These are phyloP conservation scores for Dictyostelium gargantuum DNA, from an alignment of 208 protist species.

Conservation along the genomic window DNA sequence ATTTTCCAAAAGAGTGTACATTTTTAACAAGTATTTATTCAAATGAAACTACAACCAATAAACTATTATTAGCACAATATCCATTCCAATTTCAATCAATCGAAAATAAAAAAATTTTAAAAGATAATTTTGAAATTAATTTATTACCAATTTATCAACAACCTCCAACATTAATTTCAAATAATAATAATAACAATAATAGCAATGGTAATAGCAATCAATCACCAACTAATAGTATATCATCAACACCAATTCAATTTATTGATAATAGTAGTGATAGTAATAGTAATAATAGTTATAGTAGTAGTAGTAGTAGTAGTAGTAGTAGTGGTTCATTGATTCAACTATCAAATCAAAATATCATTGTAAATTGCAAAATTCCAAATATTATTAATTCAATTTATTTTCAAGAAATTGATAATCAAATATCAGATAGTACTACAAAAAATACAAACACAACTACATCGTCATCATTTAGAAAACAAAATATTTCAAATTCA, in stretches of 20 bases:
- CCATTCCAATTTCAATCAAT: neutral
- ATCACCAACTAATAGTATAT: neutral
- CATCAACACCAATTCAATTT: neutral
- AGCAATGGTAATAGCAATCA: neutral
- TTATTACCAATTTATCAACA: neutral
- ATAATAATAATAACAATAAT: neutral
- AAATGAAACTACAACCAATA: neutral
- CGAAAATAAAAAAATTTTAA: constrained; percentile 20
- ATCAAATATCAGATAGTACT: neutral
- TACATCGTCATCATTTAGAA: neutral
- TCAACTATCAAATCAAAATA: neutral
- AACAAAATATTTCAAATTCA: neutral
- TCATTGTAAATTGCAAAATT: neutral
- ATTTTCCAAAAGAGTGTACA: constrained; percentile 43
- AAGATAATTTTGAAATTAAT: neutral
- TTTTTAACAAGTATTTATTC: constrained; percentile 9
- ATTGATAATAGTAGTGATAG: too few relatives aligned
- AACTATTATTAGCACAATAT: constrained; percentile 28
- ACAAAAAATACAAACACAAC: neutral
- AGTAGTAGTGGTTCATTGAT: neutral
- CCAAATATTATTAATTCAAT: neutral
- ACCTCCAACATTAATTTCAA: neutral
- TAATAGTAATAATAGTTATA: too few relatives aligned
- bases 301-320: too few relatives aligned
- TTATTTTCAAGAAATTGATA: neutral